A percentile compares a stretch with the other conserved stretches of the same genome.
Evolutionary conservation across 768 basidiomycete genomes (phyloP).

Genomic region (Antrodiella citrinella): DNA sequence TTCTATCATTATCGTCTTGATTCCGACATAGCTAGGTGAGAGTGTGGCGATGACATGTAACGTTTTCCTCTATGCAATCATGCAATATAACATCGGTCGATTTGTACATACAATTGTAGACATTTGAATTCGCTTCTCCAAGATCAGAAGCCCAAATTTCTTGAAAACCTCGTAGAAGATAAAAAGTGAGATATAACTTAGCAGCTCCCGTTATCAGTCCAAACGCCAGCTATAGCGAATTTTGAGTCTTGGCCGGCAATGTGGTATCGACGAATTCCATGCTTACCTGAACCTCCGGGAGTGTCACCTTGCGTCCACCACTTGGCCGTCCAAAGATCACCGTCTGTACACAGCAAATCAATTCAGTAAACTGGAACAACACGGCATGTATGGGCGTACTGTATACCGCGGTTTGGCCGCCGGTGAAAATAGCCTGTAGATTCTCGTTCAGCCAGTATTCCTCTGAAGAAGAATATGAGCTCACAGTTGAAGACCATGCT

Average conservation of each 20-base stretch:
- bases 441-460: no score
- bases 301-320: constrained; percentile 59
- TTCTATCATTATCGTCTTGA: neutral
- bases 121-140: neutral
- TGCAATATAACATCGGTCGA: no score
- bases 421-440: constrained; percentile 35
- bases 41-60: no score
- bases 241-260: no score
- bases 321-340: constrained; percentile 50
- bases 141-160: no score
- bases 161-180: no score
- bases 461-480: no score
- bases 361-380: neutral
- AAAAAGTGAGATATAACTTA: no score
- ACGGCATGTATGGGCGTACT: constrained; percentile 29
- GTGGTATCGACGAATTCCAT: no score
- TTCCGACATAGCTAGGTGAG: neutral
- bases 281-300: constrained; percentile 43
- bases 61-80: no score
- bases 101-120: no score
- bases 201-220: constrained; percentile 44
- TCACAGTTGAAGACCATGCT: constrained; percentile 41
- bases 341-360: constrained; percentile 29
- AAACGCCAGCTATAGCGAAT: constrained; percentile 38
- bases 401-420: constrained; percentile 39